Base-by-base conservation (phyloP, 2,329 filamentous ascomycete species). In the Penicillium sp. region DNA sequence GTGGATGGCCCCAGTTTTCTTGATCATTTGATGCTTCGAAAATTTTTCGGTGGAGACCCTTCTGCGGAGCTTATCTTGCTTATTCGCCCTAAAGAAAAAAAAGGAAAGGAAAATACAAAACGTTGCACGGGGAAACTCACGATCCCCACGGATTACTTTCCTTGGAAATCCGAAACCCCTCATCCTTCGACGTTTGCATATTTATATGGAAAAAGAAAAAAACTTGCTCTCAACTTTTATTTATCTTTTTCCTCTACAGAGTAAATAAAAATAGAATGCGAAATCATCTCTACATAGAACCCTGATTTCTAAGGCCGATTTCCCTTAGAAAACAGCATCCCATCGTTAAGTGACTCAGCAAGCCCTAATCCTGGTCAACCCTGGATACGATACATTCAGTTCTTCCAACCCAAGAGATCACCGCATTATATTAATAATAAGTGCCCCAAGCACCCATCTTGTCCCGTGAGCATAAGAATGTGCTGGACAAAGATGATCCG, bases 11-110 rank as follows among this genome's bases (percentile, higher is more conserved):
- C 50, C 61, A 53, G 50, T 60, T 59, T 59, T 57, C 41, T 45
- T 64, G 65, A 66, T 67, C 65, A 66, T 63, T 64, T 66, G 64
- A 66, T 66, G 49, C 59, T 65, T 63, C 62, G 61, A 67, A 64
- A 61, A 57, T 57, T 67, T 66, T 67, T 63, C 65, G 49, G 64
- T 67, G 65, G 65, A 53, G 64, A 62, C 64, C 19, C 13, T 60
- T 21, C 52, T 50, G 51, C 59, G 61, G 58, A 67, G 63, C 64
- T 67, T 67, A 67, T 67, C 60, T 61, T 58, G 42, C 53, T 59
- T 60, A 58, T 53, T 55, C 56, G 56, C 50, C 35, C 42, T 50
- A 33, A 43, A 35, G 35, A 35, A 29, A 25, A 15, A 23, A 29
- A 41, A 6, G 23, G 13, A 35, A 17, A 27, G 33, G 23, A 53